Evolutionary conservation across 805 yeast genomes (phyloP).

Genomic region (Candida alai): DNA sequence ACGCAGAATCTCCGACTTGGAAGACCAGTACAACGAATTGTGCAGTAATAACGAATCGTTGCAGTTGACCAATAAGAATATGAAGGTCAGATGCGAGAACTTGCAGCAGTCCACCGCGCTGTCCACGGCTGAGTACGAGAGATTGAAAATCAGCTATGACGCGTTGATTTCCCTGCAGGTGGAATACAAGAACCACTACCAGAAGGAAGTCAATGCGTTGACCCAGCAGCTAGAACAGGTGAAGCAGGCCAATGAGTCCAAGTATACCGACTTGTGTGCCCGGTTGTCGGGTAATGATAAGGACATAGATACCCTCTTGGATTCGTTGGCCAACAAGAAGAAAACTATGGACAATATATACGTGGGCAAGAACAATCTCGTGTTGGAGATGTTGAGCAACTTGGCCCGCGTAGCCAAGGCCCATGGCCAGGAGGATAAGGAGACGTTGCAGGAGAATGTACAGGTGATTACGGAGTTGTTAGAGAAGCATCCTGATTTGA

Average conservation of each 20-base stretch:
- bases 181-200: slow-evolving; percentile 49
- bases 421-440: slow-evolving; percentile 48
- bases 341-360: slow-evolving; percentile 48
- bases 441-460: slow-evolving; percentile 44
- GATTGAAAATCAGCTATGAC: slow-evolving; percentile 57
- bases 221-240: slow-evolving; percentile 33
- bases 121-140: slow-evolving; percentile 49
- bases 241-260: slow-evolving; percentile 31
- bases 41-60: slow-evolving; percentile 45
- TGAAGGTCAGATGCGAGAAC: slow-evolving; percentile 47
- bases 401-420: slow-evolving; percentile 42
- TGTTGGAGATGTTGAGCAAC: slow-evolving; percentile 39
- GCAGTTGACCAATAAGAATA: slow-evolving; percentile 45
- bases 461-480: slow-evolving; percentile 38
- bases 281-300: slow-evolving; percentile 44
- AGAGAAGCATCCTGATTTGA: slow-evolving; percentile 34
- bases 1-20: slow-evolving; percentile 63
- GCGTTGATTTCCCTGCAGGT: slow-evolving; percentile 48
- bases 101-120: slow-evolving; percentile 44
- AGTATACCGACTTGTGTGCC: slow-evolving; percentile 31
- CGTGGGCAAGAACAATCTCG: slow-evolving; percentile 41
- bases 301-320: slow-evolving; percentile 47
- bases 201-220: slow-evolving; percentile 38
- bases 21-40: slow-evolving; percentile 50
- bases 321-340: slow-evolving; percentile 44